Percentiles rank a stretch among this genome's conserved stretches.
Evolutionary conservation across 2,329 filamentous ascomycete species (phyloP).

Genomic region (Aureobasidium namibiae): DNA sequence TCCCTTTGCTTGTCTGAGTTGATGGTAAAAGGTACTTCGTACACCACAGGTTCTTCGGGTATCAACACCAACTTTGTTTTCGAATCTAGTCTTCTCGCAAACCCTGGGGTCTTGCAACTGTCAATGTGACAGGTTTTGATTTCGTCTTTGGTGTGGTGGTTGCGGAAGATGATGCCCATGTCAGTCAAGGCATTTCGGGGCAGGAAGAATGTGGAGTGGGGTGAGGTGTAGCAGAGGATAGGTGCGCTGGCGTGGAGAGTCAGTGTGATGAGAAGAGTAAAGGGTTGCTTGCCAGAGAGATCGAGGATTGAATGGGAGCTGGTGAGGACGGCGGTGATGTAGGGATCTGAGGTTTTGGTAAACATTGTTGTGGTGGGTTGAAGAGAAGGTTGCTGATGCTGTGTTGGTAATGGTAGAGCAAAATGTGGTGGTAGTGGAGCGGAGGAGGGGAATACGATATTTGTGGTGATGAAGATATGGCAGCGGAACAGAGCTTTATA

Average conservation of each 20-base stretch:
- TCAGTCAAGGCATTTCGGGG: background rate
- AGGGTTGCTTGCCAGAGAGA: background rate
- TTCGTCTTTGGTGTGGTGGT: background rate
- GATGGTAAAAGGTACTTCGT: no score
- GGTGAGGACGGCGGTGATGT: background rate
- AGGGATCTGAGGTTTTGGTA: background rate
- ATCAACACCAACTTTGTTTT: no score
- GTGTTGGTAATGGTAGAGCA: background rate
- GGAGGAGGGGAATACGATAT: no score
- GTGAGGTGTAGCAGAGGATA: background rate
- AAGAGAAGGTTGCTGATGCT: background rate
- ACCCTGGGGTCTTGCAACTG: no score
- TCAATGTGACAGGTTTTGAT: background rate
- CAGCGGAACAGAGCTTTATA: no score
- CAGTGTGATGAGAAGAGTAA: background rate
- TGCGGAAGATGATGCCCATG: background rate
- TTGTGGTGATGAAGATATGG: no score
- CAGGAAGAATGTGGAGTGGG: no score
- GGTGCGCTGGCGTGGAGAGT: background rate
- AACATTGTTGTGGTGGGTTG: background rate
- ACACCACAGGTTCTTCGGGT: no score
- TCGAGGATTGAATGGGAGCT: background rate
- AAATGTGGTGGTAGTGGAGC: no score
- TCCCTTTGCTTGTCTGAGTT: no score
- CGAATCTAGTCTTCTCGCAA: no score